These are phyloP conservation scores for Backusella tarrabulga DNA, from an alignment of 192 early-diverging fungal species.

Conservation along the genomic window DNA sequence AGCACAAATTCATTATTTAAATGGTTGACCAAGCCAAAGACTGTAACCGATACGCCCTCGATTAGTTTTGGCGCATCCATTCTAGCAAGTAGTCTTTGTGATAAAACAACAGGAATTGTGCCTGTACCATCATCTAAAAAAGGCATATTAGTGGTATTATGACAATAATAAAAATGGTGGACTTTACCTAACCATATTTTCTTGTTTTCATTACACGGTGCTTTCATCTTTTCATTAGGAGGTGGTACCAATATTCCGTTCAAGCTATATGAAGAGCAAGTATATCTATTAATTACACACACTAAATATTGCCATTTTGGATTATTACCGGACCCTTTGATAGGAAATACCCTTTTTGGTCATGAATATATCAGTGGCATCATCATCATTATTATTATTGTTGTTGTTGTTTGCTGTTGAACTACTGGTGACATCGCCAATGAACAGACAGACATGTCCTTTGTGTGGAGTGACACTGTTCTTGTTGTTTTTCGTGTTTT, in stretches of 20 bases:
- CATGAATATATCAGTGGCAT: background rate
- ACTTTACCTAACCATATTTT: slow-evolving; percentile 18
- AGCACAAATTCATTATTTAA: background rate
- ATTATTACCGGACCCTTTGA: slow-evolving; percentile 1
- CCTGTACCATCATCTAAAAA: slow-evolving; percentile 17
- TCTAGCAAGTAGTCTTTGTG: background rate
- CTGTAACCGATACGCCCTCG: background rate
- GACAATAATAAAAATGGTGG: background rate
- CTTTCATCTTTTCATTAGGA: too few species aligned
- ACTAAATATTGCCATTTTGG: slow-evolving; percentile 4
- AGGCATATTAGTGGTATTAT: background rate
- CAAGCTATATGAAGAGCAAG: background rate
- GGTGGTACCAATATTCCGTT: slow-evolving; percentile 12
- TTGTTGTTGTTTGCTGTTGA: background rate
- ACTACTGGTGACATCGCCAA: background rate
- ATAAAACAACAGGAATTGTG: slow-evolving; percentile 2
- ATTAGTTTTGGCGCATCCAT: background rate
- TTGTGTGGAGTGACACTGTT: background rate
- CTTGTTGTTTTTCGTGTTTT: background rate
- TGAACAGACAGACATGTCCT: background rate
- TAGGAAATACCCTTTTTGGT: slow-evolving; percentile 1
- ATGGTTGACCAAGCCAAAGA: slow-evolving; percentile 7
- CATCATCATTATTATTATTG: background rate
- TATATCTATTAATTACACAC: background rate
- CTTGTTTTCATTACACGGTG: background rate